Evolutionary conservation across 768 basidiomycete genomes (phyloP).

Genomic region (Rhodotorula paludigena): DNA sequence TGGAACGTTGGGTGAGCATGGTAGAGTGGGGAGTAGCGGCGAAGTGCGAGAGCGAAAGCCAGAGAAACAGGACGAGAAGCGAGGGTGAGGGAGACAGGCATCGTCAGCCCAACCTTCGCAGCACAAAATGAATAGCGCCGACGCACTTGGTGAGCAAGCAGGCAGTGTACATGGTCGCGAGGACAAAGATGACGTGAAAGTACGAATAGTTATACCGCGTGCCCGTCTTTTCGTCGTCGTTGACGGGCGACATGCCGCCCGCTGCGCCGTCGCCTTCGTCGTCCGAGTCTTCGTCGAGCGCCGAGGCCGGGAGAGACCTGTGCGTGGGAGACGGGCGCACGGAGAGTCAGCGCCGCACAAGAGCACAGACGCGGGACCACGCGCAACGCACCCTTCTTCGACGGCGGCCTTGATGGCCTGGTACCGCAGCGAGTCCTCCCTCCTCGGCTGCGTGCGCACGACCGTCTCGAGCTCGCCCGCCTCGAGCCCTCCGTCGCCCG

Average conservation of each 20-base stretch:
- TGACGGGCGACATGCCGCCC: slow-evolving; percentile 48
- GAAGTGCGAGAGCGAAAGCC: background rate
- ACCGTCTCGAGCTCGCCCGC: slow-evolving; percentile 62
- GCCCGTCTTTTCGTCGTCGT: slow-evolving; percentile 88
- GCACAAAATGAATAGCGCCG: too few relatives aligned
- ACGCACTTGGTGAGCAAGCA: slow-evolving; percentile 91
- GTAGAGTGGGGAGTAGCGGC: background rate
- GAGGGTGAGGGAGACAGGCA: background rate
- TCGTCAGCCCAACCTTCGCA: background rate
- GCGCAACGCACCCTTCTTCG: slow-evolving; percentile 70
- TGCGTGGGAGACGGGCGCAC: background rate
- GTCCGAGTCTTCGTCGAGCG: slow-evolving; percentile 61
- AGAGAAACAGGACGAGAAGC: too few relatives aligned
- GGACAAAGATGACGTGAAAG: slow-evolving; percentile 97
- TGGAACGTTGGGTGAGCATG: too few relatives aligned
- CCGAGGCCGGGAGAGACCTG: slow-evolving; percentile 89
- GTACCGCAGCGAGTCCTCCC: slow-evolving; percentile 47
- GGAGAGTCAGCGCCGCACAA: background rate
- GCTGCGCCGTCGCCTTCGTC: slow-evolving; percentile 54
- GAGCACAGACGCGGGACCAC: background rate
- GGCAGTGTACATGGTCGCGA: slow-evolving; percentile 95
- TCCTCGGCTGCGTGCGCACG: slow-evolving; percentile 40
- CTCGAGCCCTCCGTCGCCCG: slow-evolving; percentile 39
- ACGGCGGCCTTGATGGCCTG: slow-evolving; percentile 93
- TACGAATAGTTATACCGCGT: slow-evolving; percentile 97